phyloP scores from a whole-genome alignment of 2,329 filamentous ascomycete genomes.

The Ophiostoma sp. region DNA sequence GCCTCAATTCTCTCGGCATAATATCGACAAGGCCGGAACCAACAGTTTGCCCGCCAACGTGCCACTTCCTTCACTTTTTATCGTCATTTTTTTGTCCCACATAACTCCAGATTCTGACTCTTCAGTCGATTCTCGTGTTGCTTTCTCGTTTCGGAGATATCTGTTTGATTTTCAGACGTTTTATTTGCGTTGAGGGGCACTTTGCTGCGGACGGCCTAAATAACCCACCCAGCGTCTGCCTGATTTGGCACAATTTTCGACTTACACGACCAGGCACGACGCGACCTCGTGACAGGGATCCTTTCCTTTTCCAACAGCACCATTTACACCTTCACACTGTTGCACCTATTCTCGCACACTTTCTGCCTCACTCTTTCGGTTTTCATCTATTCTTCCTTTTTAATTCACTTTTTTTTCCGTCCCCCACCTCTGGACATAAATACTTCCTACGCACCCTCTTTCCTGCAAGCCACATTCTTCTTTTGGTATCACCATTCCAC shows the following conservation, averaged over 20 bases:
- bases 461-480: not conserved
- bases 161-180: not conserved
- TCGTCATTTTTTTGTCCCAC: not conserved
- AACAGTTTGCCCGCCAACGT: not conserved
- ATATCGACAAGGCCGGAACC: not conserved
- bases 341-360: not conserved
- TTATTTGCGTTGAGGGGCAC: not conserved
- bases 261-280: slow-evolving; percentile 21
- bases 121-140: not conserved
- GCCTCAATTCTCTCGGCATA: not conserved
- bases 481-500: not conserved
- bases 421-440: not conserved
- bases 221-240: slow-evolving; percentile 19
- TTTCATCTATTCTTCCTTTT: not conserved
- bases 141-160: not conserved
- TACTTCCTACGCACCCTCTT: not conserved
- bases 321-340: not conserved
- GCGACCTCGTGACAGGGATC: slow-evolving; percentile 17
- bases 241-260: slow-evolving; percentile 19
- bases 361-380: slow-evolving; percentile 5
- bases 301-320: not conserved
- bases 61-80: not conserved
- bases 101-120: not conserved
- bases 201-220: slow-evolving; percentile 1
- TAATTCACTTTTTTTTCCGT: not conserved